Conservation (phyloP, 306 rosid genomes). For the Adenanthera pavonina region DNA sequence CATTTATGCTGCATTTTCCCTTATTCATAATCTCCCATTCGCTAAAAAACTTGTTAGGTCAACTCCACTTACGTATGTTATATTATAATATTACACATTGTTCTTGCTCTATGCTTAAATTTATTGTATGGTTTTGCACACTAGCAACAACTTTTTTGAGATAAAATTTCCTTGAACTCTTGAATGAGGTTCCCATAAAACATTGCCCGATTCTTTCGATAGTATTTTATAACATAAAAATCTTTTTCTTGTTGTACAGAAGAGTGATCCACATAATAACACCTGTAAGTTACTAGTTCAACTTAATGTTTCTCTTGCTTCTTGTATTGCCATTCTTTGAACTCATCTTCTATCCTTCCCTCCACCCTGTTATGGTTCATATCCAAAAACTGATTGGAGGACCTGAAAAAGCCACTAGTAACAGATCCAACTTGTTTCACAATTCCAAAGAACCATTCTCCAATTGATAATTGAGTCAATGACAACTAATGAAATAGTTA, state of each 20-base stretch:
- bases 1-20: too few species aligned
- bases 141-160: not conserved
- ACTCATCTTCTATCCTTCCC: constrained; percentile 50
- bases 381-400: constrained; percentile 48
- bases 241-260: not conserved
- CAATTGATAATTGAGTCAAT: not conserved
- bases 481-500: constrained; percentile 25
- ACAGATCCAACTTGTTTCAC: not conserved
- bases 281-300: constrained; percentile 38
- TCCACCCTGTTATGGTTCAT: constrained; percentile 68
- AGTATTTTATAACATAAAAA: not conserved
- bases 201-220: not conserved
- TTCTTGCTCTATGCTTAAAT: not conserved
- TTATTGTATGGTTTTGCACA: not conserved
- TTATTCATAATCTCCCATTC: too few species aligned
- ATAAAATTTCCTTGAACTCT: not conserved
- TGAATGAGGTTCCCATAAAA: not conserved
- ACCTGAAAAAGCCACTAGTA: constrained; percentile 41
- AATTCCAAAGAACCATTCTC: not conserved
- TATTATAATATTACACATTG: too few species aligned
- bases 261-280: constrained; percentile 30
- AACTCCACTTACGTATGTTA: too few species aligned
- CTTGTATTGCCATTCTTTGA: constrained; percentile 52
- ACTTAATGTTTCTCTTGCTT: not conserved
- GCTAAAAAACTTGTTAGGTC: too few species aligned